Evolutionary conservation across 805 yeast species (phyloP).

Genomic region (Schwanniomyces yamadae): DNA sequence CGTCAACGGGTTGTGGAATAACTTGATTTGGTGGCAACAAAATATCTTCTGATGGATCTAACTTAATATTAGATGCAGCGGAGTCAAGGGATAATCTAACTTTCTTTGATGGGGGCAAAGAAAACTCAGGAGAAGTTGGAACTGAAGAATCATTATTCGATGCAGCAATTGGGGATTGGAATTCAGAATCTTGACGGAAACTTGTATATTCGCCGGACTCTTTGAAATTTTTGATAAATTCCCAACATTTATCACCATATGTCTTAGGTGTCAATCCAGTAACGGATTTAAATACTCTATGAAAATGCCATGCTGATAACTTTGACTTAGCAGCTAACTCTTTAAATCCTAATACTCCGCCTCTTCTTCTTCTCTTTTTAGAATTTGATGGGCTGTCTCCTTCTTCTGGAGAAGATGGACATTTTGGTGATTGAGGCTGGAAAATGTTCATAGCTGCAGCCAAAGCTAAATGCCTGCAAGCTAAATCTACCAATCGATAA

Average conservation of each 20-base stretch:
- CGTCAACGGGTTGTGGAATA: too few species aligned
- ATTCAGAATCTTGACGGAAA: constrained; percentile 3
- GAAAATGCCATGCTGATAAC: constrained; percentile 90
- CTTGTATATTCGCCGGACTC: constrained; percentile 14
- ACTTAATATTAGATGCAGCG: neutral
- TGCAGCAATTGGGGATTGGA: constrained; percentile 11
- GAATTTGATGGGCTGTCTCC: constrained; percentile 12
- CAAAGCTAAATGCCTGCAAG: constrained; percentile 79
- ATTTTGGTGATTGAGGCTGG: constrained; percentile 20
- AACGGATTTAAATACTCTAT: constrained; percentile 81
- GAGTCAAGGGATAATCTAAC: constrained; percentile 10
- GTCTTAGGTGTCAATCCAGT: constrained; percentile 87
- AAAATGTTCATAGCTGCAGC: constrained; percentile 61
- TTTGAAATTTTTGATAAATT: constrained; percentile 43
- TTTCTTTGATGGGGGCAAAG: constrained; percentile 12
- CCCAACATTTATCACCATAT: constrained; percentile 82
- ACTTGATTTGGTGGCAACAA: constrained; percentile 3
- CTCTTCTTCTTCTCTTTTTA: constrained; percentile 58
- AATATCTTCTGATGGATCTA: neutral
- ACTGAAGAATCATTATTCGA: constrained; percentile 5
- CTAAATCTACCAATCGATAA: constrained; percentile 65
- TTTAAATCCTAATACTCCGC: constrained; percentile 79
- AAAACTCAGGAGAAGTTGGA: constrained; percentile 7
- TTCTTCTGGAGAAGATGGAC: constrained; percentile 18
- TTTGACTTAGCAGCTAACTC: constrained; percentile 84